Percentiles rank a stretch among this genome's conserved stretches.
phyloP scores from a whole-genome alignment of 2,329 filamentous ascomycete species.

The Penicillium brasilianum region DNA sequence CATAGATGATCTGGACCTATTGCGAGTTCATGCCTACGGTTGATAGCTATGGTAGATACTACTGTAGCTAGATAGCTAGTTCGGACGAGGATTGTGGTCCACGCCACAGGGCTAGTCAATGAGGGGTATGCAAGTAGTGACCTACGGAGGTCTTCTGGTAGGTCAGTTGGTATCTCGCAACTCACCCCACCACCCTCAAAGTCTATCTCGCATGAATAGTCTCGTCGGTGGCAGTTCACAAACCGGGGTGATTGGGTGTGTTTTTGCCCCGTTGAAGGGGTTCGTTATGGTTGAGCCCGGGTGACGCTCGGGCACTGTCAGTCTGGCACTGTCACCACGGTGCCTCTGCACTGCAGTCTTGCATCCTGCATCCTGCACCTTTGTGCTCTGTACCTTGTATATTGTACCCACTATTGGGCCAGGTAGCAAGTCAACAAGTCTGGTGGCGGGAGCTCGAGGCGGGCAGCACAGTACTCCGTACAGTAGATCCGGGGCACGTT shows the following conservation, averaged over 20 bases:
- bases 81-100: not conserved
- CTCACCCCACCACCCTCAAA: constrained; percentile 5
- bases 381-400: not conserved
- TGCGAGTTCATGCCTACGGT: not conserved
- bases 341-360: not conserved
- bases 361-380: not conserved
- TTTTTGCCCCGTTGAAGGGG: constrained; percentile 7
- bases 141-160: not conserved
- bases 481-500: not conserved
- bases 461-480: not conserved
- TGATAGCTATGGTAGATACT: not conserved
- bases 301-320: not conserved
- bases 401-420: not conserved
- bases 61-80: not conserved
- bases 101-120: not conserved
- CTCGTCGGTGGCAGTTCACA: not conserved
- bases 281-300: constrained; percentile 3
- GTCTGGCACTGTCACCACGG: not conserved
- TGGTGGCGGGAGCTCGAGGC: not conserved
- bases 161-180: not conserved
- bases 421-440: not conserved
- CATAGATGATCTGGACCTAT: not conserved
- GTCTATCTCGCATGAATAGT: constrained; percentile 29
- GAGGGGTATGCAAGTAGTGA: constrained; percentile 1
- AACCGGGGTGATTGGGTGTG: constrained; percentile 17